Conservation (phyloP, 2,329 filamentous ascomycete genomes). For the Diaporthe aspalathi region DNA sequence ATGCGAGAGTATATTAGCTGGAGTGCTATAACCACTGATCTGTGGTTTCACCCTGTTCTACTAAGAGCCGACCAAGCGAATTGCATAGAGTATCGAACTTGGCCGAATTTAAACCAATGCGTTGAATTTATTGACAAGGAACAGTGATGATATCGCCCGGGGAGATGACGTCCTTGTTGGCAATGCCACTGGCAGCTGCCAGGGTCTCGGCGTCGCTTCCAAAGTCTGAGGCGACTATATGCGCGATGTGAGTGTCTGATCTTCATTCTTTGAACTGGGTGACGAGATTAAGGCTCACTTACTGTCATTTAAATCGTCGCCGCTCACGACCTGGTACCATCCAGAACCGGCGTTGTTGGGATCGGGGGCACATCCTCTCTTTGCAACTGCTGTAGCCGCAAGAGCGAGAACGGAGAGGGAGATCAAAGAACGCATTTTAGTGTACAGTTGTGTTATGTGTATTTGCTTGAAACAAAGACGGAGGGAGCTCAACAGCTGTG, state of each 20-base stretch:
- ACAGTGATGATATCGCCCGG: constrained; percentile 9
- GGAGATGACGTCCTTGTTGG: constrained; percentile 5
- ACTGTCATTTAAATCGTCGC: constrained; percentile 4
- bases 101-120: background rate
- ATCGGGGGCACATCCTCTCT: constrained; percentile 4
- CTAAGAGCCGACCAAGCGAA: too few species aligned
- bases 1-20: too few species aligned
- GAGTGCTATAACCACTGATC: too few species aligned
- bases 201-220: constrained; percentile 6
- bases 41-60: fast-evolving
- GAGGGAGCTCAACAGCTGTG: background rate
- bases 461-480: background rate
- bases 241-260: background rate
- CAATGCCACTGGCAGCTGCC: background rate
- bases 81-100: background rate
- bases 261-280: background rate
- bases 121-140: background rate
- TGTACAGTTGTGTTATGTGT: background rate
- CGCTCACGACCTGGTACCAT: background rate
- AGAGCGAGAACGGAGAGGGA: constrained; percentile 1
- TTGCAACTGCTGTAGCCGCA: background rate
- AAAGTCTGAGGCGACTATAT: constrained; percentile 4
- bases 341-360: constrained; percentile 5
- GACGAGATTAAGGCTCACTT: background rate
- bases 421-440: constrained; percentile 8